Percentiles rank a stretch among this genome's conserved stretches.
Conservation (phyloP, 495 filamentous ascomycete species). For the Penicillium macrosclerotiorum region DNA sequence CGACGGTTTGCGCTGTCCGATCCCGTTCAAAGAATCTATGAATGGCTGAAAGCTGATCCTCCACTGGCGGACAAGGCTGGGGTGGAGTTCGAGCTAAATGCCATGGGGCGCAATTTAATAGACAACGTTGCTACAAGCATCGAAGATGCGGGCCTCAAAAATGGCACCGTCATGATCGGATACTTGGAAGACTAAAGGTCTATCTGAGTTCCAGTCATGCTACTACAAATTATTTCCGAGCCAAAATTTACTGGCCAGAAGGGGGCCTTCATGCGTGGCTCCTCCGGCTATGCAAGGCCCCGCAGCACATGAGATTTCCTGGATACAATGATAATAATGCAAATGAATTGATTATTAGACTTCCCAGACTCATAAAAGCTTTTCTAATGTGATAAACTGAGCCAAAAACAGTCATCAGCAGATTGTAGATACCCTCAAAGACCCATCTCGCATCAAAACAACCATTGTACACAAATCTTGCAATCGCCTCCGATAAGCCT, state of each 20-base stretch:
- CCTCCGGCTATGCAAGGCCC: neutral
- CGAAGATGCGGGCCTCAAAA: conserved; percentile 80
- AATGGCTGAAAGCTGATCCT: conserved; percentile 88
- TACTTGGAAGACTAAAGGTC: conserved; percentile 63
- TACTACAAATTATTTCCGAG: neutral
- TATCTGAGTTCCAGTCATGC: neutral
- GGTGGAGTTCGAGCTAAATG: conserved; percentile 79
- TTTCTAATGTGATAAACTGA: too few relatives aligned
- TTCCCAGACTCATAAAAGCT: too few relatives aligned
- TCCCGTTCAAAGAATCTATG: conserved; percentile 77
- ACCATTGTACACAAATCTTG: neutral
- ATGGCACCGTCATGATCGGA: conserved; percentile 90
- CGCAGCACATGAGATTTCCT: neutral
- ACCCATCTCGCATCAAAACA: neutral
- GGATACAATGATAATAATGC: neutral
- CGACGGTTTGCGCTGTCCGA: conserved; percentile 81
- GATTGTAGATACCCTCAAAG: too few relatives aligned
- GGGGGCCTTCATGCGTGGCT: neutral
- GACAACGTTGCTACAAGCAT: conserved; percentile 69
- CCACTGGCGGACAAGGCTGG: conserved; percentile 71
- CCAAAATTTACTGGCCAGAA: neutral
- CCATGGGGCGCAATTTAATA: conserved; percentile 77
- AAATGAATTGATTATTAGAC: conserved; percentile 1
- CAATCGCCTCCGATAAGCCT: conserved; percentile 16
- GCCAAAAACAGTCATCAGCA: too few relatives aligned